Evolutionary conservation across 177 flowering plant species (phyloP).

Genomic region (Vitis hybrid): DNA sequence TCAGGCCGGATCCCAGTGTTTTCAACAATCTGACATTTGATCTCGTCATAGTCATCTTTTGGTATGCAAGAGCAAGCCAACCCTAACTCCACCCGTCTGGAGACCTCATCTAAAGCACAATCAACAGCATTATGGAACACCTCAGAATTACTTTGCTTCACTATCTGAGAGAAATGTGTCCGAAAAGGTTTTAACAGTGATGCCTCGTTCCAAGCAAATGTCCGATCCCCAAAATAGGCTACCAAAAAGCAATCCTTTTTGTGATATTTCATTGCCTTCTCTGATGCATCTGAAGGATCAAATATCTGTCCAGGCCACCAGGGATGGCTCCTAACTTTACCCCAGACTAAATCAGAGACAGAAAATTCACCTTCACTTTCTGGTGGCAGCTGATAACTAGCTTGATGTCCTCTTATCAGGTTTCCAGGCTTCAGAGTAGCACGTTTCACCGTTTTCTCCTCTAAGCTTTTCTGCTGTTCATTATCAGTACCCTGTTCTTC

Average conservation of each 20-base stretch:
- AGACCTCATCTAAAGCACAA: conserved; percentile 65
- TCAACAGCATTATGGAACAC: conserved; percentile 50
- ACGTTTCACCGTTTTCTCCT: conserved; percentile 16
- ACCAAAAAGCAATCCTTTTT: conserved; percentile 41
- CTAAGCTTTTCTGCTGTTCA: conserved; percentile 8
- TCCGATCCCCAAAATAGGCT: conserved; percentile 48
- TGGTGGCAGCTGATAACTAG: conserved; percentile 32
- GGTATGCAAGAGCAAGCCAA: conserved; percentile 57
- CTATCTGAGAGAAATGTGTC: conserved; percentile 39
- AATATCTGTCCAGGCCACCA: conserved; percentile 67
- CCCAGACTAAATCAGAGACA: conserved; percentile 52
- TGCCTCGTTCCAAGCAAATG: conserved; percentile 53
- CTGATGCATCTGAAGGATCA: conserved; percentile 43
- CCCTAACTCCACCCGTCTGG: conserved; percentile 52
- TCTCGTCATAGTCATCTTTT: conserved; percentile 29
- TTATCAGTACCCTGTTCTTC: conserved; percentile 19
- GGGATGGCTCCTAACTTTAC: conserved; percentile 51
- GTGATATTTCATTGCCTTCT: conserved; percentile 35
- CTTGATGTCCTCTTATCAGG: conserved; percentile 12
- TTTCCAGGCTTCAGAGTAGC: conserved; percentile 13
- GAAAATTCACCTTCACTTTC: conserved; percentile 32
- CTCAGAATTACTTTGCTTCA: conserved; percentile 49
- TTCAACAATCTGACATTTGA: conserved; percentile 45
- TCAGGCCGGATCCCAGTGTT: conserved; percentile 51
- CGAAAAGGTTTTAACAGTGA: conserved; percentile 49